Evolutionary conservation across 2,329 filamentous ascomycete species (phyloP).

Genomic region (Fusarium acutatum): DNA sequence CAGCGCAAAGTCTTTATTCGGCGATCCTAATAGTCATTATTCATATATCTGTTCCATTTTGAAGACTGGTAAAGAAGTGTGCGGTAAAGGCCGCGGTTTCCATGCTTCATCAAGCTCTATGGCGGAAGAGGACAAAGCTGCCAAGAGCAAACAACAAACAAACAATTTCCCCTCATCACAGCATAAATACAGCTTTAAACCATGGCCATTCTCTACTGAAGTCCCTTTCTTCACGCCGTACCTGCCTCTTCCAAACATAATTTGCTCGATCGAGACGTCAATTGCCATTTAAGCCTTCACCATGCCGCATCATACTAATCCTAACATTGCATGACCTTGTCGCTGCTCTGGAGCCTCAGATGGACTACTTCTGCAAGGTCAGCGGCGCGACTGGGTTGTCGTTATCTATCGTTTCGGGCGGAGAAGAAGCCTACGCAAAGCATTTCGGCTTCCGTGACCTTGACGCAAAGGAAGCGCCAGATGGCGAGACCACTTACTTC

Average conservation of each 20-base stretch:
- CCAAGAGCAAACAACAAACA: accelerated
- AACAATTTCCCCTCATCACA: no score
- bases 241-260: accelerated
- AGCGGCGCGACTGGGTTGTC: accelerated
- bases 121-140: no score
- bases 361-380: not conserved
- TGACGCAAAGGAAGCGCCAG: not conserved
- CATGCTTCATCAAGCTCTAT: accelerated
- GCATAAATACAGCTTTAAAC: no score
- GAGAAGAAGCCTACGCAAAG: not conserved
- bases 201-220: no score
- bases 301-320: accelerated
- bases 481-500: not conserved
- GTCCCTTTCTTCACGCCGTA: no score
- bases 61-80: no score
- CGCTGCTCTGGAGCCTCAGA: not conserved
- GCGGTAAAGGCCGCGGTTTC: no score
- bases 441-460: not conserved
- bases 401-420: not conserved
- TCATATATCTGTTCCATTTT: no score
- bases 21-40: accelerated
- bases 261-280: no score
- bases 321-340: accelerated
- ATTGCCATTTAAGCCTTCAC: no score
- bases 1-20: no score